Evolutionary conservation across 306 rosid genomes (phyloP).

Genomic region (Trifolium repens): DNA sequence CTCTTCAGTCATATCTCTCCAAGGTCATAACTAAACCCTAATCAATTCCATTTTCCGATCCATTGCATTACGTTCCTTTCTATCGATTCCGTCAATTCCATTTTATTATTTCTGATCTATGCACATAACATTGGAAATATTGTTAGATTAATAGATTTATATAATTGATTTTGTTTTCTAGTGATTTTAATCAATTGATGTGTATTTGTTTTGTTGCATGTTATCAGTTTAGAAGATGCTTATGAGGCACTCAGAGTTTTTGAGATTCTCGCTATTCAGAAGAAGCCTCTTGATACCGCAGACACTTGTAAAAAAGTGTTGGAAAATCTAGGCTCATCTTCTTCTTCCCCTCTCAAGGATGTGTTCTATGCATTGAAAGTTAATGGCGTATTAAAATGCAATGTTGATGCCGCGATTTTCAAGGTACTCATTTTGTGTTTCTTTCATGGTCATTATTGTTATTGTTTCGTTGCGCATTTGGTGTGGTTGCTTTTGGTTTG

Average conservation of each 20-base stretch:
- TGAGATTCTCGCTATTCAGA: conserved; percentile 70
- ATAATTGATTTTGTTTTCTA: conserved; percentile 4
- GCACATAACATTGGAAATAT: background rate
- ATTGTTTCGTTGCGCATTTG: background rate
- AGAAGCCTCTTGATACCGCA: conserved; percentile 58
- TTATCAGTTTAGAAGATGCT: conserved; percentile 78
- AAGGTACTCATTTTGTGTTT: conserved; percentile 58
- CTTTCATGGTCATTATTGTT: conserved; percentile 24
- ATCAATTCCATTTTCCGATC: conserved; percentile 30
- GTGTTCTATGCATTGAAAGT: conserved; percentile 75
- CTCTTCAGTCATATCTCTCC: conserved; percentile 53
- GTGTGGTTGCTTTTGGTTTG: conserved; percentile 21
- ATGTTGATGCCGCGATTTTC: conserved; percentile 51
- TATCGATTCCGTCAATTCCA: background rate
- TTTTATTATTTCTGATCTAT: conserved; percentile 32
- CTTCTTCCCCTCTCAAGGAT: conserved; percentile 68
- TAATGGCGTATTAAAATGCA: conserved; percentile 70
- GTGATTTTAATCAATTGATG: conserved; percentile 26
- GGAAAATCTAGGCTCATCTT: conserved; percentile 63
- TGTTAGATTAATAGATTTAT: background rate
- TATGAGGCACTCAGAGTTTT: conserved; percentile 77
- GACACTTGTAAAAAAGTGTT: conserved; percentile 64
- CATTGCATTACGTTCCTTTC: background rate
- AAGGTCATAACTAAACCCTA: conserved; percentile 59
- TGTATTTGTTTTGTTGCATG: conserved; percentile 8